Percentiles rank a stretch among this genome's conserved stretches.
These are phyloP conservation scores for Trichocomaceae sp. DNA, from an alignment of 2,329 filamentous ascomycete species.

Conservation along the genomic window DNA sequence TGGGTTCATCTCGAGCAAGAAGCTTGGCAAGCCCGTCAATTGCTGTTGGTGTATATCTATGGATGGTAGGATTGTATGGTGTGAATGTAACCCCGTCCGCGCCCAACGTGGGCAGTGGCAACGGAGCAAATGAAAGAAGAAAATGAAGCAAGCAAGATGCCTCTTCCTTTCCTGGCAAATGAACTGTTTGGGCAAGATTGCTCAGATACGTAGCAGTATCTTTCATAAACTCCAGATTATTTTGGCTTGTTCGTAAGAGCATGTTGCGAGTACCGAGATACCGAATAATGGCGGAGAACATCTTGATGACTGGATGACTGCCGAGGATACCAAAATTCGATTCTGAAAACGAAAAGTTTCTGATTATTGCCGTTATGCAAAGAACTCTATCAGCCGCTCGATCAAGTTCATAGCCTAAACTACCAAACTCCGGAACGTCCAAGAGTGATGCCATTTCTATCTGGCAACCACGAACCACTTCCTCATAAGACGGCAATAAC, in stretches of 20 bases:
- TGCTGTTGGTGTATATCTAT: slow-evolving; percentile 83
- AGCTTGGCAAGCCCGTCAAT: slow-evolving; percentile 88
- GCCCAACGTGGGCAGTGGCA: slow-evolving; percentile 58
- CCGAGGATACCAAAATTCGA: slow-evolving; percentile 71
- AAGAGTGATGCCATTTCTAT: slow-evolving; percentile 66
- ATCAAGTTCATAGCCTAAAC: slow-evolving; percentile 71
- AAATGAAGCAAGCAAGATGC: slow-evolving; percentile 82
- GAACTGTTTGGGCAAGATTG: slow-evolving; percentile 74
- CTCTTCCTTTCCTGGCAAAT: slow-evolving; percentile 79
- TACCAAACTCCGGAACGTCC: slow-evolving; percentile 67
- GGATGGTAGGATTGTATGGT: slow-evolving; percentile 69
- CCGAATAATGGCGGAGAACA: slow-evolving; percentile 74
- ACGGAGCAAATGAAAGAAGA: slow-evolving; percentile 80
- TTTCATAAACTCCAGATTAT: slow-evolving; percentile 96
- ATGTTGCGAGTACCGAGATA: slow-evolving; percentile 85
- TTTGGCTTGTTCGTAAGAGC: slow-evolving; percentile 71
- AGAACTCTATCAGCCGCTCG: slow-evolving; percentile 80
- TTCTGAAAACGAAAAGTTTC: slow-evolving; percentile 82
- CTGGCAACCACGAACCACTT: slow-evolving; percentile 71
- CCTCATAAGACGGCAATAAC: slow-evolving; percentile 77
- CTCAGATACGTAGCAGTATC: slow-evolving; percentile 84
- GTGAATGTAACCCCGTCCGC: slow-evolving; percentile 64
- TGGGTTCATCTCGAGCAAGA: slow-evolving; percentile 86
- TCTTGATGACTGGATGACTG: slow-evolving; percentile 70
- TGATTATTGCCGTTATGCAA: slow-evolving; percentile 83